phyloP scores from a whole-genome alignment of 352 stramenopile species.

The Phytopythium chamaehyphon region DNA sequence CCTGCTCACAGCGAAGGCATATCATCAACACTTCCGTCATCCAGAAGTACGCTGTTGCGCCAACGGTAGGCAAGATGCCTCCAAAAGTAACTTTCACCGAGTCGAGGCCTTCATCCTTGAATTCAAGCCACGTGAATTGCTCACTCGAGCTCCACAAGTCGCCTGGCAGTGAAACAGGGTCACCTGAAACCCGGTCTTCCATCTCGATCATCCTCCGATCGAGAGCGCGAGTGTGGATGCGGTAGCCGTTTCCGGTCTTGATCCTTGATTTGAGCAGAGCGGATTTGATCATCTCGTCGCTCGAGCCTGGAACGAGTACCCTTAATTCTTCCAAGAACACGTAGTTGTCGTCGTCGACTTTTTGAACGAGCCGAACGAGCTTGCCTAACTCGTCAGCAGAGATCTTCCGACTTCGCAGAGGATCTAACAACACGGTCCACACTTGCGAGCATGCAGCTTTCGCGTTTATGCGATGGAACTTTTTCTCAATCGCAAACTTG shows the following conservation, averaged over 20 bases:
- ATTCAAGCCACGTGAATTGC: slow-evolving; percentile 24
- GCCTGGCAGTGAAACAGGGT: background rate
- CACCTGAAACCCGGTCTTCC: slow-evolving; percentile 7
- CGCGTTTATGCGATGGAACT: slow-evolving; percentile 14
- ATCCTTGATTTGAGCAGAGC: slow-evolving; percentile 18
- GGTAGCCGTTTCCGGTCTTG: slow-evolving; percentile 12
- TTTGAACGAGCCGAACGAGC: slow-evolving; percentile 22
- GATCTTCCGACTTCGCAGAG: slow-evolving; percentile 17
- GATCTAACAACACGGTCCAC: slow-evolving; percentile 22
- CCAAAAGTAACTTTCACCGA: slow-evolving; percentile 25
- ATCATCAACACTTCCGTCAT: slow-evolving; percentile 32
- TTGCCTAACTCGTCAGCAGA: slow-evolving; percentile 15
- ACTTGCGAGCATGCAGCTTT: slow-evolving; percentile 14
- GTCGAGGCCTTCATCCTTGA: slow-evolving; percentile 27
- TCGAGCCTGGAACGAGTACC: slow-evolving; percentile 17
- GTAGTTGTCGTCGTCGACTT: slow-evolving; percentile 21
- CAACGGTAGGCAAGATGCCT: slow-evolving; percentile 25
- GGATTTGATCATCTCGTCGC: slow-evolving; percentile 9
- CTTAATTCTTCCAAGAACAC: slow-evolving; percentile 26
- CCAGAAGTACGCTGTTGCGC: slow-evolving; percentile 38
- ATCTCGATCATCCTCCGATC: slow-evolving; percentile 27
- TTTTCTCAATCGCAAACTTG: slow-evolving; percentile 22
- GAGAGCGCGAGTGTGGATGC: slow-evolving; percentile 29
- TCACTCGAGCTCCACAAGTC: slow-evolving; percentile 3
- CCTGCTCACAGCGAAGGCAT: slow-evolving; percentile 33